Base-by-base conservation (phyloP, 164 flowering plant genomes). In the Sextonia rubra region DNA sequence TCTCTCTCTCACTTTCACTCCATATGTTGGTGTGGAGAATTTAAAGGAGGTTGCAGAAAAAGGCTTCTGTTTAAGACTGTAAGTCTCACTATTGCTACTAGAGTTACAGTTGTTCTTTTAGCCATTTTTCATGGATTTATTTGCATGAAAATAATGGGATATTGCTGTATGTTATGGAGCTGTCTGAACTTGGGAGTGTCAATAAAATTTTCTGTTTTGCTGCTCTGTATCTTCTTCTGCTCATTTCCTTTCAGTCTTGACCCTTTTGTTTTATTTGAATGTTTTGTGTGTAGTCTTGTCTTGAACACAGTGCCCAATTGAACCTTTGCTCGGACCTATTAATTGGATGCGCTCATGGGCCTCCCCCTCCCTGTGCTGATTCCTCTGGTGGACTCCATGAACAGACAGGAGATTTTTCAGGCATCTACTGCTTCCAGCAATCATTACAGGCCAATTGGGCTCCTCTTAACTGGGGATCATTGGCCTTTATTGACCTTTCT, bases 1-100 rank as follows among this genome's bases (percentile, higher is more conserved):
- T 60, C 23, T 17, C 63, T 60, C 63, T 60, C 1, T 14, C 27
- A 12, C 30, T 25, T 7, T 61, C 64, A 12, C 64, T 65, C 55
- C 66, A 14, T 64, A 29, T 49, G n/a, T 67, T 58, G 70, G 75
- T 73, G 75, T 73, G 75, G 12, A 58, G 70, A 73, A 66, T 23
- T 27, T 66, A 66, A 64, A 64, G 47, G 29, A 64, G 67, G 67
- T 64, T 64, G 67, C 44, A 11, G 64, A 64, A 29, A 64, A 27
- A 64, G 25, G 47, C 67, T 64, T 64, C 67, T 64, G 37, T 64
- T 64, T 7, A 27, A 64, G 67, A 64, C 44, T 27, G 67, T 64
- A 30, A 64, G 67, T 64, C 26, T 23, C 26, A 64, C 44, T 25
- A 29, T 17, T 29, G n/a, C 22, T 58, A n/a, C 22, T 22, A 22